These are phyloP conservation scores for Solanum piurae DNA, from an alignment of 257 asterid genomes.

Conservation along the genomic window DNA sequence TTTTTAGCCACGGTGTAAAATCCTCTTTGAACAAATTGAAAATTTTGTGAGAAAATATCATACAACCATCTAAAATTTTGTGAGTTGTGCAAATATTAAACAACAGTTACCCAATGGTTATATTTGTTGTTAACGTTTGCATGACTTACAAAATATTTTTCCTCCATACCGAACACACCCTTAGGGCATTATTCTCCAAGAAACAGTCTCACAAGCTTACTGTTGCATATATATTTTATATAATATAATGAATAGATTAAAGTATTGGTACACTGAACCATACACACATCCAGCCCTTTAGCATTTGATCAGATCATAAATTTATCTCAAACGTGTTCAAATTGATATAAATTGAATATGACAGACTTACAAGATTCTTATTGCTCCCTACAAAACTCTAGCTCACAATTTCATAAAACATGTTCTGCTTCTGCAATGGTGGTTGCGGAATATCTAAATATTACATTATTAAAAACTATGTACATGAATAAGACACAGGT, in stretches of 20 bases:
- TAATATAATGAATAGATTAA: background rate
- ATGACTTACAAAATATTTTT: background rate
- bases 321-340: background rate
- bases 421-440: background rate
- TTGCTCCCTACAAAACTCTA: background rate
- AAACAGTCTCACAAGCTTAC: background rate
- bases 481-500: background rate
- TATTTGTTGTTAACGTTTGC: background rate
- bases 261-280: background rate
- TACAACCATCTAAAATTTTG: background rate
- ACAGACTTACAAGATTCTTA: background rate
- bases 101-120: background rate
- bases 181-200: background rate
- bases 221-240: background rate
- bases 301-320: background rate
- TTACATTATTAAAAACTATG: background rate
- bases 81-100: background rate
- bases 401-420: background rate
- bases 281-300: background rate
- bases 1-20: too few species aligned
- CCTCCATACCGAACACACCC: accelerated
- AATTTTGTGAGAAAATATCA: background rate
- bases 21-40: background rate
- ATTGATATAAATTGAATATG: background rate
- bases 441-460: background rate